These are phyloP conservation scores for Santalum album DNA, from an alignment of 164 flowering plant genomes.

Conservation along the genomic window DNA sequence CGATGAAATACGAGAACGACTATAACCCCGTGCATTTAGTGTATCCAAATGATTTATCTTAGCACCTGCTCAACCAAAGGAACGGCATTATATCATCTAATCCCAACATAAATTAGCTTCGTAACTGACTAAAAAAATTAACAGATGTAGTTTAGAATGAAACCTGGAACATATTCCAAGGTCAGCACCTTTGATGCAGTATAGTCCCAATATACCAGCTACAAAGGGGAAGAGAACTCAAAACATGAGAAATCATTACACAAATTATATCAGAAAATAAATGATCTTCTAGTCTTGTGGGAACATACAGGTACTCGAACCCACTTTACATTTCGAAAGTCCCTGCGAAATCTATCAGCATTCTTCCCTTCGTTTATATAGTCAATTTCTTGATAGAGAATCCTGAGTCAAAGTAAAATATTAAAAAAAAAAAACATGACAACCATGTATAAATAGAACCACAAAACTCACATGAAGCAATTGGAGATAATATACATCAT, in stretches of 20 bases:
- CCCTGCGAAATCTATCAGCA: too few species aligned
- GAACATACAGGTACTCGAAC: conserved; percentile 95
- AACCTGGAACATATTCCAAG: conserved; percentile 96
- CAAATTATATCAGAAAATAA: not conserved
- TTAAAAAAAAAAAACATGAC: too few species aligned
- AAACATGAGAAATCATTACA: not conserved
- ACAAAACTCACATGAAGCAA: too few species aligned
- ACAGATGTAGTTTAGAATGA: not conserved
- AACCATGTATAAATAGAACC: too few species aligned
- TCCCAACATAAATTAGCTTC: conserved; percentile 3
- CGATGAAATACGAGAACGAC: conserved; percentile 71
- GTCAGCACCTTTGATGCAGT: conserved; percentile 81
- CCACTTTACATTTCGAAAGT: conserved; percentile 11
- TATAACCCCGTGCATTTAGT: conserved; percentile 52
- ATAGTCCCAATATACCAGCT: conserved; percentile 92
- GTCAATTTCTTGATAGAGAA: too few species aligned
- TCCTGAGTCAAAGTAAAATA: too few species aligned
- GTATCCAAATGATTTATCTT: conserved; percentile 62
- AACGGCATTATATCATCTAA: conserved; percentile 6
- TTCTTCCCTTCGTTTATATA: too few species aligned
- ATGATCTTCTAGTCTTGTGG: conserved; percentile 8
- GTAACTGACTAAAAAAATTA: not conserved
- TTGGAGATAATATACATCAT: too few species aligned
- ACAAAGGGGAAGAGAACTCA: conserved; percentile 10
- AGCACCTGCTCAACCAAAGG: conserved; percentile 38